phyloP scores from a whole-genome alignment of 2,329 filamentous ascomycete genomes.

The Magnaporthiopsis poae region DNA sequence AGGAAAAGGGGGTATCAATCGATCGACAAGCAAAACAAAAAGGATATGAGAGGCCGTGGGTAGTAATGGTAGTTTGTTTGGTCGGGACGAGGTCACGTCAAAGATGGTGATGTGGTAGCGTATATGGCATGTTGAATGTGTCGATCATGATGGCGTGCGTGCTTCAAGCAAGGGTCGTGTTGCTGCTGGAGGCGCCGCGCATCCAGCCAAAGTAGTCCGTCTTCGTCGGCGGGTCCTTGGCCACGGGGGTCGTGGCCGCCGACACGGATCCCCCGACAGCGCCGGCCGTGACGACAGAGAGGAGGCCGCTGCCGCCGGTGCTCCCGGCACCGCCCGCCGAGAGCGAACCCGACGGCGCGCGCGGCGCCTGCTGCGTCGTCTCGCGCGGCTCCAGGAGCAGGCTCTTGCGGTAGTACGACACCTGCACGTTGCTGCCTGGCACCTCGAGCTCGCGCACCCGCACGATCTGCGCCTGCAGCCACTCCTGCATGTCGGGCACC shows the following conservation, averaged over 20 bases:
- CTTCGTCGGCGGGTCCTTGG: constrained; percentile 3
- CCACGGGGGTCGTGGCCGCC: not conserved
- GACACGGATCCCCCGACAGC: not conserved
- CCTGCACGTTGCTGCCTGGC: constrained; percentile 44
- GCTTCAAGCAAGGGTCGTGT: not conserved
- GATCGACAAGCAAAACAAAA: not conserved
- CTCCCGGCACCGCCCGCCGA: not conserved
- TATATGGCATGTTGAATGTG: not conserved
- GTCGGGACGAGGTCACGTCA: not conserved
- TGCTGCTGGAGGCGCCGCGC: constrained; percentile 11
- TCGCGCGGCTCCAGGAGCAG: constrained; percentile 72
- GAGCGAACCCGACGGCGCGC: constrained; percentile 4
- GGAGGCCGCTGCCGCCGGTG: constrained; percentile 7
- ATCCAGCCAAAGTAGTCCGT: constrained; percentile 15
- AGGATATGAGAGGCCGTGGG: not conserved
- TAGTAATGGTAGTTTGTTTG: not conserved
- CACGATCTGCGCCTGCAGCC: constrained; percentile 74
- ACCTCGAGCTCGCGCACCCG: constrained; percentile 55
- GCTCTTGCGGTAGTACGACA: constrained; percentile 68
- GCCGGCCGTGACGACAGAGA: constrained; percentile 1
- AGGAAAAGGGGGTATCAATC: not conserved
- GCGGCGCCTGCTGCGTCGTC: constrained; percentile 18
- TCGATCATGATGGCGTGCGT: no score
- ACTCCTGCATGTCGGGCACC: constrained; percentile 81
- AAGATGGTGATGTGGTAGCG: not conserved